Conservation (phyloP, 805 yeast genomes). For the Ogataea methylovora region DNA sequence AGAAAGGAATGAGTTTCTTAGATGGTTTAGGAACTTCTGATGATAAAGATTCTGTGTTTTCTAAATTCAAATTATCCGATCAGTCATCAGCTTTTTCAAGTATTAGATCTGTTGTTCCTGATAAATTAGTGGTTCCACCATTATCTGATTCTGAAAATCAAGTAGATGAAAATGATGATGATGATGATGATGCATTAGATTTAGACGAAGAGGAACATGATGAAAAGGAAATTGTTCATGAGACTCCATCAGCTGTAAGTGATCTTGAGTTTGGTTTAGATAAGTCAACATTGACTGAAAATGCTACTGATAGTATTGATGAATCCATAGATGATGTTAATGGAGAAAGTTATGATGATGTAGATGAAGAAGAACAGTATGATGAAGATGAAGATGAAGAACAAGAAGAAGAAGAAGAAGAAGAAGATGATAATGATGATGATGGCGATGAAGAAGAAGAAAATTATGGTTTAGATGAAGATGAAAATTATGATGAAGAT, state of each 20-base stretch:
- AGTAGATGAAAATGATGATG: background rate
- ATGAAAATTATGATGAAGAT: slow-evolving; percentile 2
- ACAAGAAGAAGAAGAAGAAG: slow-evolving; percentile 1
- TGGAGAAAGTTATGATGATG: background rate
- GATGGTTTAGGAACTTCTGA: no score
- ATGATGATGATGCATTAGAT: background rate
- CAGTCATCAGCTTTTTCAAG: no score
- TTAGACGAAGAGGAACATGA: background rate
- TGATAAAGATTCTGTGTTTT: background rate
- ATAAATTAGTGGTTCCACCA: no score
- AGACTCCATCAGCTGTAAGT: no score
- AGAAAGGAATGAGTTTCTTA: no score
- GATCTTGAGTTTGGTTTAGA: no score
- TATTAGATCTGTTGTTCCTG: no score
- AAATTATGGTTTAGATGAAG: slow-evolving; percentile 1
- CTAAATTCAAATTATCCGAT: no score
- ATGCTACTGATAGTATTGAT: background rate
- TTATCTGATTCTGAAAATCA: no score
- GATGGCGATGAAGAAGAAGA: background rate
- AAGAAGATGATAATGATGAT: background rate
- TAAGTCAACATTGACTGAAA: no score
- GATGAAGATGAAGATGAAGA: slow-evolving; percentile 5
- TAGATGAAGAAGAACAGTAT: slow-evolving; percentile 1
- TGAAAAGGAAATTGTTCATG: no score
- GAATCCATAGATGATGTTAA: slow-evolving; percentile 1